Percentiles rank a stretch among this genome's conserved stretches.
Evolutionary conservation across 2,329 filamentous ascomycete species (phyloP).

Genomic region (Venturia carpophila): DNA sequence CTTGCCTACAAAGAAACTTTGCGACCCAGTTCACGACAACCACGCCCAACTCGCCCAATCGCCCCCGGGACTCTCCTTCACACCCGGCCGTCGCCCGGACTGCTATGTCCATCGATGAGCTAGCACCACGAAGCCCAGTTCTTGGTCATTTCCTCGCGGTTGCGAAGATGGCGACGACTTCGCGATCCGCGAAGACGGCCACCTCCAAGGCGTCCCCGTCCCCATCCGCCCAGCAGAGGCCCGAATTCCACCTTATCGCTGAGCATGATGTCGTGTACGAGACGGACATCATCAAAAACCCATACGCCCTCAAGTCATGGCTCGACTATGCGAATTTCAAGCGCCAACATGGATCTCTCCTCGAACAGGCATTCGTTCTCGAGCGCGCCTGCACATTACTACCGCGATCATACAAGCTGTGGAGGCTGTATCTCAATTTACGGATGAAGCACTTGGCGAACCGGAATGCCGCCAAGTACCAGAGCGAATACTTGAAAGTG

Average conservation of each 20-base stretch:
- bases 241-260: conserved; percentile 43
- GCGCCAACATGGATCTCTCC: conserved; percentile 69
- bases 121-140: conserved; percentile 20
- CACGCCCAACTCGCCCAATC: conserved; percentile 2
- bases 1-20: not conserved
- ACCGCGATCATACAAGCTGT: conserved; percentile 93
- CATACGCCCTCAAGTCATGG: conserved; percentile 86
- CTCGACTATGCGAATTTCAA: conserved; percentile 91
- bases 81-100: conserved; percentile 18
- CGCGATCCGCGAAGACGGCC: not conserved
- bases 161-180: conserved; percentile 14
- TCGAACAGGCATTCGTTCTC: conserved; percentile 81
- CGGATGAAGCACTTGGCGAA: conserved; percentile 72
- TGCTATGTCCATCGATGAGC: conserved; percentile 39
- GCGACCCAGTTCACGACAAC: not conserved
- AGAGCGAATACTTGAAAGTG: conserved; percentile 80
- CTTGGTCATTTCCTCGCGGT: not conserved
- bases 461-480: conserved; percentile 74
- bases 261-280: conserved; percentile 94
- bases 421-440: conserved; percentile 93
- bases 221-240: conserved; percentile 8
- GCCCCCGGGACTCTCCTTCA: not conserved
- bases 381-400: conserved; percentile 86
- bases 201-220: conserved; percentile 8
- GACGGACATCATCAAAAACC: conserved; percentile 83